Evolutionary conservation across 1,284 basidiomycete species (phyloP).

Genomic region (Xerocomus amazonicus): DNA sequence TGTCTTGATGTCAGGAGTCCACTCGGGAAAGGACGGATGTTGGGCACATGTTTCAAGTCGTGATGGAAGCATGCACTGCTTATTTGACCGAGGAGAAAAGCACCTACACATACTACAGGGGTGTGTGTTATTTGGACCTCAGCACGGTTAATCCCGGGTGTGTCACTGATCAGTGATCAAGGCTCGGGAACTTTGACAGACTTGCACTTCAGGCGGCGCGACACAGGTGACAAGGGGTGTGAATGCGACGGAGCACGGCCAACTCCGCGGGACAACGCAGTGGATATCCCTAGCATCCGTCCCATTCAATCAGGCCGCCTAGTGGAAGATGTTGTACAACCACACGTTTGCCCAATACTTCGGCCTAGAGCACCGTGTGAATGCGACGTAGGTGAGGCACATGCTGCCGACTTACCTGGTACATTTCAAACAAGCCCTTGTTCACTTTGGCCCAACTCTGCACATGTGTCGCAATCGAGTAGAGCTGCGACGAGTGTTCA

Average conservation of each 20-base stretch:
- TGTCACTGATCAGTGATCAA: too few species aligned
- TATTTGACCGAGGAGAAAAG: too few species aligned
- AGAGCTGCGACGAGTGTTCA: conserved; percentile 89
- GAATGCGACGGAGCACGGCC: neutral
- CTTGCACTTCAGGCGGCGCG: neutral
- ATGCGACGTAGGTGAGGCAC: neutral
- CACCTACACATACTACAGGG: too few species aligned
- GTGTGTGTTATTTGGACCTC: too few species aligned
- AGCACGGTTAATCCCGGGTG: too few species aligned
- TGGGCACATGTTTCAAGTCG: too few species aligned
- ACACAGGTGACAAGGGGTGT: conserved; percentile 1
- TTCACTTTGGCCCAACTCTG: conserved; percentile 89
- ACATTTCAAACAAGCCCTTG: conserved; percentile 93
- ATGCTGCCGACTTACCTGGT: conserved; percentile 53
- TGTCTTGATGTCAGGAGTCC: too few species aligned
- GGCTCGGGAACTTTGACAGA: too few species aligned
- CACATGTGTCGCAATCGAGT: conserved; percentile 83
- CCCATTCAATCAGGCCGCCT: conserved; percentile 76
- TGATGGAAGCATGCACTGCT: too few species aligned
- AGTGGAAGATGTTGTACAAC: conserved; percentile 94
- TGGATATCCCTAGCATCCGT: conserved; percentile 28
- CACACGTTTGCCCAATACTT: conserved; percentile 93
- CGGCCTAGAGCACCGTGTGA: conserved; percentile 49
- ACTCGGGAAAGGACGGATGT: too few species aligned
- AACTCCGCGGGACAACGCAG: conserved; percentile 23